Evolutionary conservation across 2,329 filamentous ascomycete genomes (phyloP).

Genomic region (Diaporthe vaccinii): DNA sequence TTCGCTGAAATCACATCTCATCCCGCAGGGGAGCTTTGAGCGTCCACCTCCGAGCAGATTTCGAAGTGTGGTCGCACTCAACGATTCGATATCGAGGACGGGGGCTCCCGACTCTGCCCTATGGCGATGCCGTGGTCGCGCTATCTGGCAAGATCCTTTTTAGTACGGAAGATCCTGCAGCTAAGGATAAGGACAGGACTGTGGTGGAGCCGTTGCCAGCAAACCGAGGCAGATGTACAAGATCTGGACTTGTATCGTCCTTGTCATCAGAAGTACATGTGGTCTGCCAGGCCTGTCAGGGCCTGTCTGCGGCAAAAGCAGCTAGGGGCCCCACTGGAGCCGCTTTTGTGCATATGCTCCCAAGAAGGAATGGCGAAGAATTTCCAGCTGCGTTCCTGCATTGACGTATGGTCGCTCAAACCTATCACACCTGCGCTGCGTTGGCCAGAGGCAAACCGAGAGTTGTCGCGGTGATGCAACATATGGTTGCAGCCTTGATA

Average conservation of each 20-base stretch:
- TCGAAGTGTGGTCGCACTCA: constrained; percentile 30
- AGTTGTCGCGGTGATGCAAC: constrained; percentile 27
- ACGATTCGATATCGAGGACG: constrained; percentile 19
- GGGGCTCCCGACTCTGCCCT: constrained; percentile 25
- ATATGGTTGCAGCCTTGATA: neutral
- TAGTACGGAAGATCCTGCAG: constrained; percentile 23
- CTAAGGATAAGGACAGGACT: neutral
- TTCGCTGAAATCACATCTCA: constrained; percentile 24
- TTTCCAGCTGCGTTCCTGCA: neutral
- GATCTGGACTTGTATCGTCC: neutral
- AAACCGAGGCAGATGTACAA: neutral
- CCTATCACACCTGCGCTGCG: neutral
- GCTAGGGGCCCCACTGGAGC: constrained; percentile 5
- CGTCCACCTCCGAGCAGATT: neutral
- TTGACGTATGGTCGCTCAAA: constrained; percentile 13
- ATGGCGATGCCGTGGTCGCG: constrained; percentile 7
- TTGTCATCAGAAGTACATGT: constrained; percentile 2
- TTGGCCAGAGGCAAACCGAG: constrained; percentile 13
- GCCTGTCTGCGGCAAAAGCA: constrained; percentile 8
- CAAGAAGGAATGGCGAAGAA: neutral
- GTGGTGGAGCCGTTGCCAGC: constrained; percentile 10
- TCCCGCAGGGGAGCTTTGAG: neutral
- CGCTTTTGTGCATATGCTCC: constrained; percentile 4
- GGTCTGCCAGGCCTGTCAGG: neutral
- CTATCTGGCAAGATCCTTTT: constrained; percentile 13